These are phyloP conservation scores for Coelastrella sp. DNA, from an alignment of 139 green algal species.

Conservation along the genomic window DNA sequence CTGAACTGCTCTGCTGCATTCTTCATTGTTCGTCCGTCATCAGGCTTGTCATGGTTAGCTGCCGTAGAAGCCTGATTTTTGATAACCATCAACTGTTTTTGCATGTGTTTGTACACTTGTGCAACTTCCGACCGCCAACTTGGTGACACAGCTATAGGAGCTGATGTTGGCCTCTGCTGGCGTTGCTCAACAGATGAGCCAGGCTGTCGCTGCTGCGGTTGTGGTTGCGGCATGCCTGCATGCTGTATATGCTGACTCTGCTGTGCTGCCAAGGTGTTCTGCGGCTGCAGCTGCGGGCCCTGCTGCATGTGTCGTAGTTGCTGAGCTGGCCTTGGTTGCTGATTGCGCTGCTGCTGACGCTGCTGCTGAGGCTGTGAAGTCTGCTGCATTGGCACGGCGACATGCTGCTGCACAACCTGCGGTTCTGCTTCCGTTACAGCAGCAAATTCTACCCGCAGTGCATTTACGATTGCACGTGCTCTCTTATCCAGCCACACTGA, in stretches of 20 bases:
- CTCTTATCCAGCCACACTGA: conserved; percentile 9
- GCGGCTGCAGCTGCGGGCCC: too few species aligned
- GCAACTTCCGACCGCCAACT: neutral
- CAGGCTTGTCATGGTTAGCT: neutral
- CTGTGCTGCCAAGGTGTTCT: neutral
- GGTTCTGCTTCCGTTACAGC: too few species aligned
- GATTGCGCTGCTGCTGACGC: too few species aligned
- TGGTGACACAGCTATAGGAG: neutral
- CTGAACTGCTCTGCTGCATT: conserved; percentile 43
- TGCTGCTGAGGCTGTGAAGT: neutral
- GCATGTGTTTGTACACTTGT: neutral
- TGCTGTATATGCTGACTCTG: neutral
- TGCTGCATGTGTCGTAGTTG: too few species aligned
- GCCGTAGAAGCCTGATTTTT: neutral
- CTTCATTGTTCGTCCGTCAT: neutral
- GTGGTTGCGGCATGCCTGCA: neutral
- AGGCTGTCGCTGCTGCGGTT: conserved; percentile 1
- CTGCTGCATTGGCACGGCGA: too few species aligned
- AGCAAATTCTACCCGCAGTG: neutral
- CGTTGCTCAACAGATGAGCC: neutral
- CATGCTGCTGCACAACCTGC: too few species aligned
- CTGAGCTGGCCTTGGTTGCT: too few species aligned
- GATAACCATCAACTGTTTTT: neutral
- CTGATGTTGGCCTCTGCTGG: neutral
- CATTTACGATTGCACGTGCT: neutral